Percentiles rank a stretch among this genome's conserved stretches.
Evolutionary conservation across 768 basidiomycete species (phyloP).

Genomic region (Cystofilobasidium capitatum): DNA sequence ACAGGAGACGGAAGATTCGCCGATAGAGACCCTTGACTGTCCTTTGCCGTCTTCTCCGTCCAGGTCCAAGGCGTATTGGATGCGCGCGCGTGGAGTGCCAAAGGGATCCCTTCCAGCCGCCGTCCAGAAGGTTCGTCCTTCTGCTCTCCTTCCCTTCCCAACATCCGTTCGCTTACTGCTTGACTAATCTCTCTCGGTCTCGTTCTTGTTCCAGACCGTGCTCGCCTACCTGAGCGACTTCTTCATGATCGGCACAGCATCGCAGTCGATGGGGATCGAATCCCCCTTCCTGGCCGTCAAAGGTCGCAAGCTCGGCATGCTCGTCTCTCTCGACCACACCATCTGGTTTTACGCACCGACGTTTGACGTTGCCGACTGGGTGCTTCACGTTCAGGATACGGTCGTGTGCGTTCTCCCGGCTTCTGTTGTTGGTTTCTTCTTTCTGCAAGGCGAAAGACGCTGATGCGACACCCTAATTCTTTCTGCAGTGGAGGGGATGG

Average conservation of each 20-base stretch:
- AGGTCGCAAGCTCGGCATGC: constrained; percentile 36
- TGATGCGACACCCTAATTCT: constrained; percentile 33
- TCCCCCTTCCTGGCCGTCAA: constrained; percentile 23
- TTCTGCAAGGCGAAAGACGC: not conserved
- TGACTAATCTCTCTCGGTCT: too few species aligned
- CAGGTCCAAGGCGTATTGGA: constrained; percentile 13
- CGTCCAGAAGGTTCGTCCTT: constrained; percentile 12
- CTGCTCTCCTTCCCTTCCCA: not conserved
- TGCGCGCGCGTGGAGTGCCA: constrained; percentile 7
- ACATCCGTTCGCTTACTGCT: not conserved
- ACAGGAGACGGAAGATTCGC: constrained; percentile 1
- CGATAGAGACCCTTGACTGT: not conserved
- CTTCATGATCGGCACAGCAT: constrained; percentile 39
- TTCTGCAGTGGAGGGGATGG: constrained; percentile 37
- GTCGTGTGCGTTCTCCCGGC: not conserved
- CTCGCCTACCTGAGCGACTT: constrained; percentile 40
- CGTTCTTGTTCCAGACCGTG: constrained; percentile 27
- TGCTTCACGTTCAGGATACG: not conserved
- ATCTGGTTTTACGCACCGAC: constrained; percentile 36
- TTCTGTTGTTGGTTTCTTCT: not conserved
- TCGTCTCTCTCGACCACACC: constrained; percentile 37
- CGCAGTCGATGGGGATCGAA: constrained; percentile 35
- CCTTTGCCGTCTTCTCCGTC: not conserved
- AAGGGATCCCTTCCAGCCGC: not conserved
- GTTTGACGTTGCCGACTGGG: not conserved